Conservation (phyloP, 2,329 filamentous ascomycete genomes). For the Phaeophleospora eucalypticola region DNA sequence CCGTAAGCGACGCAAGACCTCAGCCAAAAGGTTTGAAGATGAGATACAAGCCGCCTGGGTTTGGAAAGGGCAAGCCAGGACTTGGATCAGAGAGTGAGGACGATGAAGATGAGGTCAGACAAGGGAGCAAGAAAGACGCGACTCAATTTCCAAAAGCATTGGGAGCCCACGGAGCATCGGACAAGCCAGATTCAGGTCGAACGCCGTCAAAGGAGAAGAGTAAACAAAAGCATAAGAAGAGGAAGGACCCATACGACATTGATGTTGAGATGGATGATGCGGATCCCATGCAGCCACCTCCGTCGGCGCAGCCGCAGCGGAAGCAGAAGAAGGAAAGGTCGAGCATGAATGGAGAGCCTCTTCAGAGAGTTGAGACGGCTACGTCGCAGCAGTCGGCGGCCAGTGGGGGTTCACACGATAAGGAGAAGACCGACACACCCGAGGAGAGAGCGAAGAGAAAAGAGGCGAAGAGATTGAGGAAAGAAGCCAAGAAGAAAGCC, state of each 20-base stretch:
- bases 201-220: slow-evolving; percentile 28
- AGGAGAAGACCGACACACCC: slow-evolving; percentile 4
- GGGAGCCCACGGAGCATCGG: slow-evolving; percentile 36
- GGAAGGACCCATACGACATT: slow-evolving; percentile 22
- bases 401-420: neutral
- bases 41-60: slow-evolving; percentile 65
- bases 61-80: slow-evolving; percentile 42
- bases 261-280: slow-evolving; percentile 31
- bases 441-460: slow-evolving; percentile 37
- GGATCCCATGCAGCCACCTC: slow-evolving; percentile 7
- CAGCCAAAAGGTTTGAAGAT: slow-evolving; percentile 66
- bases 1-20: slow-evolving; percentile 53
- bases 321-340: slow-evolving; percentile 14
- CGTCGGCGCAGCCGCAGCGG: slow-evolving; percentile 23
- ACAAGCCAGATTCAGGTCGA: slow-evolving; percentile 35
- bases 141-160: slow-evolving; percentile 27
- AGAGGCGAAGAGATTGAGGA: slow-evolving; percentile 27
- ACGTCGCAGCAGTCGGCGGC: neutral
- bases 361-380: neutral
- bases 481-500: slow-evolving; percentile 34
- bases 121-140: slow-evolving; percentile 8
- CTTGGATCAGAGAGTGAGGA: slow-evolving; percentile 39
- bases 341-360: neutral
- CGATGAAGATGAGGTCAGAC: slow-evolving; percentile 42
- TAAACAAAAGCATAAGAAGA: slow-evolving; percentile 40